Evolutionary conservation across 352 stramenopile genomes (phyloP), one percentile per base, ranked within the genome.

Genomic region (Phytophthora pluvialis): DNA sequence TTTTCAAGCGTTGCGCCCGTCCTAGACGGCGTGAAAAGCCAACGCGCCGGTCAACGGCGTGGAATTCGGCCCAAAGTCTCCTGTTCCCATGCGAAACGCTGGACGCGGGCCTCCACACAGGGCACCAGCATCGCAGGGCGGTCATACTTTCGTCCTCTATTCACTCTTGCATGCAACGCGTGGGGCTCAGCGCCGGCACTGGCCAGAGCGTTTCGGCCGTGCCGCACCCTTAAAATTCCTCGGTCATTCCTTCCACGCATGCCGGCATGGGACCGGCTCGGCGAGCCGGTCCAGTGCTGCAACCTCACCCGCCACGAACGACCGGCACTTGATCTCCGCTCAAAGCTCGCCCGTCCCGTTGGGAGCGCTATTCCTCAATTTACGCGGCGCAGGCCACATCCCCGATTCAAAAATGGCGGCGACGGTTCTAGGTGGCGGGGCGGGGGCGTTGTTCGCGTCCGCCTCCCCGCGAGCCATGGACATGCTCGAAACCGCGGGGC

Each of bases 401-500:
- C 29, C 29, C 32, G 9, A 21, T 48, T 58, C 29, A 53, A 62
- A 48, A 36, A 73, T 73, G 64, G 31, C 58, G 13, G 33, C 51
- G 16, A 33, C 42, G 29, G 36, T 61, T 46, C 36, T 51, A 18
- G 21, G 28, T 39, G 47, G 55, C 9, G 59, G 36, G 10, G 31
- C 25, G 3, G 33, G 26, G 3, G 66, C 43, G 13, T 44, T 54
- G 13, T 66, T 70, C 53, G 10, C 40, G 31, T 51, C 40, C 8
- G 60, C 31, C 9, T 74, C 66, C 13, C 65, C 65, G 5, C 33
- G 44, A 53, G 52, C 60, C 3, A 49, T 74, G n/a, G 54, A 70
- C 54, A 60, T 70, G 66, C 54, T 74, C 18, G 38, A 74, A 70
- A 67, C 66, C n/a, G 54, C 66, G 5, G 60, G 66, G 7, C 43